phyloP scores from a whole-genome alignment of 208 protist genomes.

The Wallacemonas sp. region DNA sequence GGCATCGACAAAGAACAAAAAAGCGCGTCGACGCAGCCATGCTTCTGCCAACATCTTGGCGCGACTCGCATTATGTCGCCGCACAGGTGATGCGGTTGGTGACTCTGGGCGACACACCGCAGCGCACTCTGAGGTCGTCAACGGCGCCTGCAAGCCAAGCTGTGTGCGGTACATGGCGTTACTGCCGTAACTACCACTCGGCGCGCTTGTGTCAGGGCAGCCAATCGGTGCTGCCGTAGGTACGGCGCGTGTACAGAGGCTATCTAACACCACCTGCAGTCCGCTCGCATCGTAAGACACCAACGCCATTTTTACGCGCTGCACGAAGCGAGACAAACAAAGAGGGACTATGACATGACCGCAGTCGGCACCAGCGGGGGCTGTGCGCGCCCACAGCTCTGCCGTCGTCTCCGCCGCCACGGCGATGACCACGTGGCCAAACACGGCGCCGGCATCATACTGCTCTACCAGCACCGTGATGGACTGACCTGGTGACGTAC shows the following conservation, averaged over 20 bases:
- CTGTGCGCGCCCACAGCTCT: background rate
- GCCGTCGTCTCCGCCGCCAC: conserved; percentile 24
- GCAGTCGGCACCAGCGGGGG: background rate
- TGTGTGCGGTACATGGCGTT: background rate
- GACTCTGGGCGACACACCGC: no score
- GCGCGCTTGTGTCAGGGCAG: background rate
- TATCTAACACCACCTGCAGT: conserved; percentile 30
- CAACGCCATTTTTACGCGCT: conserved; percentile 32
- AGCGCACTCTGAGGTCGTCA: no score
- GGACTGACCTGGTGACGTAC: conserved; percentile 12
- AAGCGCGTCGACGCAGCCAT: conserved; percentile 36
- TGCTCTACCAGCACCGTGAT: conserved; percentile 49
- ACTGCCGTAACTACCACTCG: background rate
- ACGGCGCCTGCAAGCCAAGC: background rate
- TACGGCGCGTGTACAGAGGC: conserved; percentile 30
- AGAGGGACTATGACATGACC: background rate
- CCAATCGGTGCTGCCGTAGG: background rate
- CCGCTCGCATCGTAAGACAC: conserved; percentile 39
- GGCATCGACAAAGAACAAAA: conserved; percentile 55
- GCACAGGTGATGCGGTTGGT: background rate
- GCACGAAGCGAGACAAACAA: conserved; percentile 24
- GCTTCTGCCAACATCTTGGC: no score
- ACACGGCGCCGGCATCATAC: conserved; percentile 44
- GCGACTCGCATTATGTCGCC: no score
- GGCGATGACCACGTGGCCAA: conserved; percentile 56